A percentile compares a stretch with the other conserved stretches of the same genome.
phyloP scores from a whole-genome alignment of 2,329 filamentous ascomycete species.

The Botryotinia globosa region DNA sequence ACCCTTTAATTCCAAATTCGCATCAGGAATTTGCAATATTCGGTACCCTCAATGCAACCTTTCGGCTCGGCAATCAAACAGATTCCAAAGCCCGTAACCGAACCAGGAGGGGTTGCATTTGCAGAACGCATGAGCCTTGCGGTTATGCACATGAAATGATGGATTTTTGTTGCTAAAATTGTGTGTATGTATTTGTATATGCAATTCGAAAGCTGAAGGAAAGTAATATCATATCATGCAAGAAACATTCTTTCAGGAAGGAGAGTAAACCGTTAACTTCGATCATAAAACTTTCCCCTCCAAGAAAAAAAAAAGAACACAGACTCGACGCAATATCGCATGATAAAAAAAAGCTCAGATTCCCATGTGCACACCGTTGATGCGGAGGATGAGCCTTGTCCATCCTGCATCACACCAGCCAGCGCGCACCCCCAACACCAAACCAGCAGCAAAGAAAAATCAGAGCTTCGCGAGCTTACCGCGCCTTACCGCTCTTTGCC shows the following conservation, averaged over 20 bases:
- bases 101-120: not conserved
- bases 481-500: conserved; percentile 7
- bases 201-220: not conserved
- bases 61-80: not conserved
- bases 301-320: not conserved
- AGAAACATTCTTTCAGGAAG: not conserved
- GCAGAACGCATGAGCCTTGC: not conserved
- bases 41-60: not conserved
- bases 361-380: conserved; percentile 1
- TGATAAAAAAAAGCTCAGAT: conserved; percentile 1
- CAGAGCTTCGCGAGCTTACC: conserved; percentile 4
- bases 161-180: not conserved
- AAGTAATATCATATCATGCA: not conserved
- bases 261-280: not conserved
- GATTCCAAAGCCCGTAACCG: not conserved
- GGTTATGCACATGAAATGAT: not conserved
- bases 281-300: not conserved
- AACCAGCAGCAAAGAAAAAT: not conserved
- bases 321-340: not conserved
- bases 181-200: not conserved
- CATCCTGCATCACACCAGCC: not conserved
- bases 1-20: not conserved
- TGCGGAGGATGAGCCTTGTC: not conserved
- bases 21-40: not conserved
- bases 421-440: conserved; percentile 1